A percentile compares a stretch with the other conserved stretches of the same genome.
phyloP scores from a whole-genome alignment of 2,329 filamentous ascomycete genomes.

The Eutypa lata region DNA sequence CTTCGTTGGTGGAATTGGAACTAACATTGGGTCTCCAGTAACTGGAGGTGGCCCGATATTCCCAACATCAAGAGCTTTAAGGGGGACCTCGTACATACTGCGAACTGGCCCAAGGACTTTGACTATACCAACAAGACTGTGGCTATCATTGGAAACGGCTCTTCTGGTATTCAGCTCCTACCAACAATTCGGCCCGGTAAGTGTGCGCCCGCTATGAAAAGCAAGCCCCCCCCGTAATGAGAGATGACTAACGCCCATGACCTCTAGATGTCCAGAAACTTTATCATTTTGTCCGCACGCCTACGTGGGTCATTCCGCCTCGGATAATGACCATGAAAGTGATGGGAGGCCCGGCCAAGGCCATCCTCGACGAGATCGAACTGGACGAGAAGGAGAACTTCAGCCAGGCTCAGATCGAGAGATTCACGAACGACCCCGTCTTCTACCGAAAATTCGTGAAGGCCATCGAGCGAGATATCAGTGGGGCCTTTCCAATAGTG shows the following conservation, averaged over 20 bases:
- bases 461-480: conserved; percentile 43
- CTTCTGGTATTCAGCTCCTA: conserved; percentile 52
- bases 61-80: conserved; percentile 42
- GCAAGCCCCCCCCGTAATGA: not conserved
- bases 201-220: conserved; percentile 3
- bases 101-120: conserved; percentile 49
- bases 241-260: conserved; percentile 3
- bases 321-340: conserved; percentile 34
- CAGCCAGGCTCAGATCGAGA: conserved; percentile 40
- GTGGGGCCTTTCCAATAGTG: conserved; percentile 41
- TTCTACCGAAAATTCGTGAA: conserved; percentile 46
- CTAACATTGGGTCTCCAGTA: conserved; percentile 29
- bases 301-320: conserved; percentile 40
- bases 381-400: conserved; percentile 43
- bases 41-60: conserved; percentile 52
- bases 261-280: conserved; percentile 34
- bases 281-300: conserved; percentile 39
- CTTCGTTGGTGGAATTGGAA: not conserved
- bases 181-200: conserved; percentile 45
- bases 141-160: conserved; percentile 55
- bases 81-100: conserved; percentile 51
- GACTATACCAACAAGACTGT: conserved; percentile 49
- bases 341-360: conserved; percentile 33
- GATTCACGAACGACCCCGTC: conserved; percentile 42
- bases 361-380: conserved; percentile 36